Evolutionary conservation across 163 green algal genomes (phyloP), one percentile per base, ranked within the genome.

Genomic region (Scenedesmus sp.): DNA sequence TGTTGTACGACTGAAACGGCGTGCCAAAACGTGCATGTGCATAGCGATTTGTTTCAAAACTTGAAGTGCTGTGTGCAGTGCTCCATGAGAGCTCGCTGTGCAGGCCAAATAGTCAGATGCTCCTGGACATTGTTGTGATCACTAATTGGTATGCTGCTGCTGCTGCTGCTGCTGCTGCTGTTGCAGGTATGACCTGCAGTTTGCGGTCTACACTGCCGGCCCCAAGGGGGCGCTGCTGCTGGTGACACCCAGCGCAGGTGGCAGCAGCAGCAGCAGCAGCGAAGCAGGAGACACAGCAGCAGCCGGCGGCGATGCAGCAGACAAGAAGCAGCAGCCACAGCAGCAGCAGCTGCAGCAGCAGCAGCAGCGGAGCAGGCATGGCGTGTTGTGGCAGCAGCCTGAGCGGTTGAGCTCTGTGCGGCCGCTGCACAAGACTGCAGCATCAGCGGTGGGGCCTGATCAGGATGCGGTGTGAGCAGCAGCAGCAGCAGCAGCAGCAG

Each of bases 151-250:
- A 4, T 46, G 52, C 79, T 64, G 13, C 52, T 15, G 34, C 34
- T 57, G 34, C 76, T 70, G 81, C 55, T 46, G 34, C 52, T 15
- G 34, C 34, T 57, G 34, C 76, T 70, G 81, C 55, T 46, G 34
- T 16, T 20, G 34, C 62, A 90, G 86, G 66, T 90, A 90, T n/a
- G 54, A 56, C 52, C 16, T 2, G 6, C 2, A 67, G 2, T 52
- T 16, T 59, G 54, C 56, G 16, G 20, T 15, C 5, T 84, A 79
- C 59, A 87, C 57, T 54, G 88, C 88, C 4, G 88, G 88, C 26
- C 56, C 88, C 1, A 20, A 3, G 4, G 88, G 88, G 1, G 88
- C 88, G 3, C 73, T 91, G 34, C 76, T 91, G 88, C 88, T 91
- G 74, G 76, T 91, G 26, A 60, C 26, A 52, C 46, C 46, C 55